Evolutionary conservation across 2,329 filamentous ascomycete species (phyloP), one percentile per base, ranked within the genome.

Genomic region (Neonectria hederae): DNA sequence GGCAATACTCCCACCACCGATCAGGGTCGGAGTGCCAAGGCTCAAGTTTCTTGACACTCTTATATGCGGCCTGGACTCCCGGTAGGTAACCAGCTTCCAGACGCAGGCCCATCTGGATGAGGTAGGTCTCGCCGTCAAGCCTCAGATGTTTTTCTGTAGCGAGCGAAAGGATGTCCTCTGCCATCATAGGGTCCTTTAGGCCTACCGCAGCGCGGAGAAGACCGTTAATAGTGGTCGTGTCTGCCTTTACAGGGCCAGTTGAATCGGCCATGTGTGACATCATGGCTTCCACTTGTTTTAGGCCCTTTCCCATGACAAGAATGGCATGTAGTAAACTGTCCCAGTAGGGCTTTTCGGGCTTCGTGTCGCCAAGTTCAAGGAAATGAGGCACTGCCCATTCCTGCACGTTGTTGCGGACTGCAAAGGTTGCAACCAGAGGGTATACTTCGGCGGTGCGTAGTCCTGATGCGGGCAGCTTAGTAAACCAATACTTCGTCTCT

Each of bases 261-360:
- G 89, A 83, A 46, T 86, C 82, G 63, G 96, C 86, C 87, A 94
- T 93, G 68, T 89, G 87, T 85, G 64, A 94, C 84, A 74, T 93
- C 89, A 76, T 93, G 21, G 63, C 69, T 45, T 76, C 70, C 11
- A 80, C 75, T 45, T 78, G 75, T 14, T 72, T 88, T 1, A 91
- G 87, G 1, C 89, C 88, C 74, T 90, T 92, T 21, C 90, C 91
- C 59, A 86, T 77, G 10, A 89, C 86, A 8, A 90, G 85, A 13
- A 92, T 89, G 30, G 92, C 90, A 89, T 92, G 87, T 46, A 96
- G 86, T 13, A 93, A 82, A 13, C 90, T 84, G 73, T 96, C 90
- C 89, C 92, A 93, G 22, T 85, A 85, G 32, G 83, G 78, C 66
- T 90, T 88, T 45, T 74, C 75, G 5, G 81, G 83, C 56, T 76